Conservation (phyloP, 139 green algal species). For the Gonium pectorale region DNA sequence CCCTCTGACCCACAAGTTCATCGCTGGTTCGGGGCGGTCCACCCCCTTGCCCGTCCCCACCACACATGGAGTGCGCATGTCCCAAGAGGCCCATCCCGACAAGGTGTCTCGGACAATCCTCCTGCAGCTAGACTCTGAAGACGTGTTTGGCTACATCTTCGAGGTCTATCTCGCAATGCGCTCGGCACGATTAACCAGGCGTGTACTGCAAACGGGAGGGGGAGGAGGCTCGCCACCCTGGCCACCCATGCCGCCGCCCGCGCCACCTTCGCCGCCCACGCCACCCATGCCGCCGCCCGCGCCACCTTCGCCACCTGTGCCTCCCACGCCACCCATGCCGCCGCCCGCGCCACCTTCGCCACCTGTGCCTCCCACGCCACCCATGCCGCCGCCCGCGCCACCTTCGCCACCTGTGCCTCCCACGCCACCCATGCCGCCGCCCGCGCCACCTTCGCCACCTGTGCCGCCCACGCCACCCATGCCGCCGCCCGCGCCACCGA, state of each 20-base stretch:
- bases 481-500: background rate
- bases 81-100: no score
- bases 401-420: background rate
- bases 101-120: no score
- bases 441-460: background rate
- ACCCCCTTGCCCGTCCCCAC: no score
- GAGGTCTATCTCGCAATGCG: no score
- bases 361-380: background rate
- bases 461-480: background rate
- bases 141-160: no score
- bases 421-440: background rate
- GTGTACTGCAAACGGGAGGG: no score
- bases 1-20: no score
- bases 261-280: background rate
- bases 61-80: no score
- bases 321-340: background rate
- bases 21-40: no score
- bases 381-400: background rate
- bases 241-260: background rate
- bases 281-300: background rate
- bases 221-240: background rate
- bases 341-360: background rate
- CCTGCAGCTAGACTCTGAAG: no score
- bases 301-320: background rate
- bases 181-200: no score